phyloP scores from a whole-genome alignment of 192 early-diverging fungal genomes.

The Coemansia sp. region DNA sequence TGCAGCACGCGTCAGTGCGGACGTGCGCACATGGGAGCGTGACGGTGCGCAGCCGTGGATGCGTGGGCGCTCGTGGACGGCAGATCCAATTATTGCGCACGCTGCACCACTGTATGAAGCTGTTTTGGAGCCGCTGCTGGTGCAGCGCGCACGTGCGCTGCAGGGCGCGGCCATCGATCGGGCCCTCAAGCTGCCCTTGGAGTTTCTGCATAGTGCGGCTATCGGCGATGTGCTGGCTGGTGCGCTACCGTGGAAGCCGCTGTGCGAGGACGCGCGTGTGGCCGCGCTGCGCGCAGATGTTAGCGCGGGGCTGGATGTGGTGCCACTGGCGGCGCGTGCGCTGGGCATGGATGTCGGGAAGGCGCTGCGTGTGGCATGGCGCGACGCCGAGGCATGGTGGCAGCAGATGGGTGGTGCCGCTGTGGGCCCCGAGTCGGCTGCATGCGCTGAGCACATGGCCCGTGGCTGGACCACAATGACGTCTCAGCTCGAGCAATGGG shows the following conservation, averaged over 20 bases:
- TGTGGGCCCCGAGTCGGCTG: conserved; percentile 17
- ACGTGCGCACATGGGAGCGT: conserved; percentile 14
- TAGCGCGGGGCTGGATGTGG: conserved; percentile 11
- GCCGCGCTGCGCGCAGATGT: conserved; percentile 8
- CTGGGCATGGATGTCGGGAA: conserved; percentile 8
- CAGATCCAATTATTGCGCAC: conserved; percentile 6
- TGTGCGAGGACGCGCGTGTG: not conserved
- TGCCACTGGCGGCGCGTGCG: conserved; percentile 9
- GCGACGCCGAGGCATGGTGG: conserved; percentile 43
- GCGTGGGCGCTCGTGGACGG: conserved; percentile 11
- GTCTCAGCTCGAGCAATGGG: conserved; percentile 26
- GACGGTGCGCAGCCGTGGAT: conserved; percentile 6
- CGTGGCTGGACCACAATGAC: conserved; percentile 16
- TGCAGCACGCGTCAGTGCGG: conserved; percentile 12
- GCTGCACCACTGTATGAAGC: conserved; percentile 9
- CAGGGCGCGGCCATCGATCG: conserved; percentile 10
- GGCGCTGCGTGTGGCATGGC: conserved; percentile 22
- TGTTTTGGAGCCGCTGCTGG: conserved; percentile 36
- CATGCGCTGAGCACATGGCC: conserved; percentile 17
- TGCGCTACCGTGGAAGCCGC: conserved; percentile 29
- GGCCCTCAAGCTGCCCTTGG: conserved; percentile 12
- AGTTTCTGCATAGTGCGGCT: conserved; percentile 11
- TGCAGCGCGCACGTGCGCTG: conserved; percentile 11
- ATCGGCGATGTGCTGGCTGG: conserved; percentile 17
- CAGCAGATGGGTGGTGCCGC: conserved; percentile 33